Base-by-base conservation (phyloP, 176 grass and related monocot genomes). In the Cenchrus purpureus region DNA sequence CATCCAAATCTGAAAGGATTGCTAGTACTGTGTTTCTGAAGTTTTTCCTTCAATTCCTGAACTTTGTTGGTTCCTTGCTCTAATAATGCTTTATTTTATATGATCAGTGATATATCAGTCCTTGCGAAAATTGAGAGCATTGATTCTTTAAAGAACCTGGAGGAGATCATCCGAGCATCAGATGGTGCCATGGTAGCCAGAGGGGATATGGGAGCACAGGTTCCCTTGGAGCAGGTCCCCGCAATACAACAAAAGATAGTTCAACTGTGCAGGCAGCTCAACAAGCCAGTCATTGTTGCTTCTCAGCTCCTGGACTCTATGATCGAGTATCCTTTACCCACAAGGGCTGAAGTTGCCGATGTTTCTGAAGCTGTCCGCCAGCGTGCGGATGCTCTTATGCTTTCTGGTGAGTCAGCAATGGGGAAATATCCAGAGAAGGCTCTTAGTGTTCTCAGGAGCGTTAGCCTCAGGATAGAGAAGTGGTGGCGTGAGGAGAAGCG, bases 331-430 rank as follows among this genome's bases (percentile, higher is more conserved):
- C 97, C 97, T 16, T 95, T 84, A 42, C 97, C 93, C 54, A 98
- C 97, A 65, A 90, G 97, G 78, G 97, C 97, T 19, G 96, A 98
- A 83, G 97, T 98, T 57, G 93, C 97, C 34, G 97, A 98, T 87
- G 91, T 98, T 51, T 95, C 93, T 71, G 97, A 98, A 89, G 97
- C 97, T 37, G 97, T 98, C 62, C 90, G 90, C 14, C 97, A 98
- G 76, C 63, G 97, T 22, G 93, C 91, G 1, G 97, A 98, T 69
- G 97, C 97, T 53, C 88, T 98, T 16, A 98, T 98, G 97, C 89
- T 98, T 78, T 98, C 97, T 88, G 97, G 97, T 6, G 97, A 98
- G 61, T 98, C 97, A n/a, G 97, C 97, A 40, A 98, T 98, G 97
- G 97, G 97, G 3, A 95, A 86, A 34, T 96, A 91, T 75, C 97